A percentile compares a stretch with the other conserved stretches of the same genome.
phyloP scores from a whole-genome alignment of 352 stramenopile genomes.

The Globisporangium splendens region DNA sequence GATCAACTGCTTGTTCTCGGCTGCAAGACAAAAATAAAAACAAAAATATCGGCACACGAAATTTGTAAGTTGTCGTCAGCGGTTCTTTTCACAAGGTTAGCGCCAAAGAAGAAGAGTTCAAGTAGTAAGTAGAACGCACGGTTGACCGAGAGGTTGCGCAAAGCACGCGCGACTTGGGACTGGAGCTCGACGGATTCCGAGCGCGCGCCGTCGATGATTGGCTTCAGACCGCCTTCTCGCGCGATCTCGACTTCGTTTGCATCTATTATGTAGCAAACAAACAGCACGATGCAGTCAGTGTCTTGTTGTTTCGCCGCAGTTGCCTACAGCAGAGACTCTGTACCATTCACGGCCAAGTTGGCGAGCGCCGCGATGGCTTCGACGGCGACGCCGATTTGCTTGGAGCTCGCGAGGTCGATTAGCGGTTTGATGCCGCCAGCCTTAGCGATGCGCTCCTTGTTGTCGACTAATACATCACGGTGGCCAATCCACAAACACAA shows the following conservation, averaged over 20 bases:
- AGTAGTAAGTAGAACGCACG: slow-evolving; percentile 36
- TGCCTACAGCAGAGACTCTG: not conserved
- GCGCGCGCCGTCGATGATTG: slow-evolving; percentile 85
- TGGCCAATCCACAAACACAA: not conserved
- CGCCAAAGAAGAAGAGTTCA: no score
- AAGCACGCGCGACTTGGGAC: slow-evolving; percentile 85
- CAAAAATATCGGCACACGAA: no score
- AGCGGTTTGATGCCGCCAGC: slow-evolving; percentile 88
- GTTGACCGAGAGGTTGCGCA: slow-evolving; percentile 93
- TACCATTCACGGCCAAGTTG: slow-evolving; percentile 94
- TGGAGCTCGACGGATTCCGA: slow-evolving; percentile 84
- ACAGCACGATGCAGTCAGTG: not conserved
- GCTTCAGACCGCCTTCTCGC: slow-evolving; percentile 80
- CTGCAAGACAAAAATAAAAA: slow-evolving; percentile 21
- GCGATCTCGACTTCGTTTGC: slow-evolving; percentile 92
- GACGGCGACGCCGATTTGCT: slow-evolving; percentile 81
- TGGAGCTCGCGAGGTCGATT: slow-evolving; percentile 76
- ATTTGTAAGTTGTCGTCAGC: no score
- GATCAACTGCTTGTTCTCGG: slow-evolving; percentile 89
- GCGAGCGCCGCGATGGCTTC: slow-evolving; percentile 93
- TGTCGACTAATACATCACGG: slow-evolving; percentile 55
- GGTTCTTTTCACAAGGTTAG: no score
- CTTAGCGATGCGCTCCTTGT: slow-evolving; percentile 92
- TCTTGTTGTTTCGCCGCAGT: no score
- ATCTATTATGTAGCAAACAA: slow-evolving; percentile 36